phyloP scores from a whole-genome alignment of 257 asterid genomes.

The Apocynum venetum region DNA sequence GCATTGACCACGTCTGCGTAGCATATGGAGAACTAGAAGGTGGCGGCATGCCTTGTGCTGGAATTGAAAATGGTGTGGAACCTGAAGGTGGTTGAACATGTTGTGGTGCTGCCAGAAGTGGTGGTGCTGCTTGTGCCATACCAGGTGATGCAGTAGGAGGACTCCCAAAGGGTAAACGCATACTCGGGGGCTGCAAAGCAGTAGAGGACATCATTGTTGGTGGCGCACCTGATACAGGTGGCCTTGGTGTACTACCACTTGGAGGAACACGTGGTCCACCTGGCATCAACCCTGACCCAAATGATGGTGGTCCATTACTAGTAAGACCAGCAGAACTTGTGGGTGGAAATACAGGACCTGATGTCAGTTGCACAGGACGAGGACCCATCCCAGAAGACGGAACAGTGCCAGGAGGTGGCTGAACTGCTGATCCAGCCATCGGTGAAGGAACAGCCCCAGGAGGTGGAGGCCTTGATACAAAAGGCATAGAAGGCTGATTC shows the following conservation, averaged over 20 bases:
- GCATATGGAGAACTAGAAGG: conserved; percentile 68
- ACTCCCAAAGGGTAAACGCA: conserved; percentile 72
- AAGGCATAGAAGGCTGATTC: conserved; percentile 61
- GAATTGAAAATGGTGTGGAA: conserved; percentile 60
- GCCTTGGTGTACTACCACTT: conserved; percentile 51
- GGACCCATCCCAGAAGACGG: conserved; percentile 45
- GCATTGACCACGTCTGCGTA: conserved; percentile 75
- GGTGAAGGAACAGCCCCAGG: conserved; percentile 59
- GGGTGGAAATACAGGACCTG: conserved; percentile 49
- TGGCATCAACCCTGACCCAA: conserved; percentile 44
- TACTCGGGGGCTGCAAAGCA: conserved; percentile 50
- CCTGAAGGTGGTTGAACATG: conserved; percentile 61
- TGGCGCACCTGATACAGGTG: conserved; percentile 60
- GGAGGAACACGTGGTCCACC: conserved; percentile 67
- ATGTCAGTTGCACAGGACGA: conserved; percentile 49
- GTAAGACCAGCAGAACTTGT: conserved; percentile 37
- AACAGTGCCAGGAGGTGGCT: conserved; percentile 32
- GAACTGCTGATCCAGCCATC: conserved; percentile 44
- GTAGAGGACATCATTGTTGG: conserved; percentile 40
- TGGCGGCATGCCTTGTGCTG: conserved; percentile 49
- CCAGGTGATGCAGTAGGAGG: conserved; percentile 56
- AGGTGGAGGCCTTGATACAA: conserved; percentile 76
- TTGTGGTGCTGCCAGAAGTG: conserved; percentile 55
- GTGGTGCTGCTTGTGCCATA: conserved; percentile 59
- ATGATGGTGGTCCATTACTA: conserved; percentile 71